Evolutionary conservation across 164 flowering plant genomes (phyloP), one percentile per base, ranked within the genome.

Genomic region (Santalum album): DNA sequence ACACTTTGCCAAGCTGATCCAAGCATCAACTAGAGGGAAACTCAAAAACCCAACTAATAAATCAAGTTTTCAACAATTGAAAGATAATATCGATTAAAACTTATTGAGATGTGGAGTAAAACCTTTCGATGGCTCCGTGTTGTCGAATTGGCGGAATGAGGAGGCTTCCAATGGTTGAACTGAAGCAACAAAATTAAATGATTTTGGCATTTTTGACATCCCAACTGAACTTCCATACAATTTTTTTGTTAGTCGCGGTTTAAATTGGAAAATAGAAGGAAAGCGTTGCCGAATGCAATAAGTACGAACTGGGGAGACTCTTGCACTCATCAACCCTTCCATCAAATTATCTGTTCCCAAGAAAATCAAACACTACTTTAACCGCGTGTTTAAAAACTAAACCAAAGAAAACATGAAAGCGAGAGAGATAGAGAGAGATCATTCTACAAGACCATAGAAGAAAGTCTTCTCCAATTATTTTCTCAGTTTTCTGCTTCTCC

Each of bases 51-150:
- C 0, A 38, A 38, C 42, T 38, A 3, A 0, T 38, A 15, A 16
- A 38, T 16, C 42, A 38, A 14, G 42, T 29, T 43, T 25, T 55
- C 25, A 45, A 55, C 3, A 17, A 17, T n/a, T 7, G 26, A 40
- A 49, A 42, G 9, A 42, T 42, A 49, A 23, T 11, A 19, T 17
- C 2, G 27, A 38, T 14, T 7, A 34, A 22, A 39, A 14, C 7
- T 49, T n/a, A 12, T 6, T 14, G n/a, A 32, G 19, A 1, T 1
- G 2, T 14, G 34, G 43, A 3, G 39, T 22, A 27, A n/a, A 49
- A 79, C 84, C 88, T 78, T 70, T 64, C 46, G 77, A 69, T 20
- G 85, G 80, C 36, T 54, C 40, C 7, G 77, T 68, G 58, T 83
- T 80, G 58, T 67, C 62, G 26, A 68, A 66, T 21, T 15, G 64